phyloP scores from a whole-genome alignment of 2,329 filamentous ascomycete species.

The Hypoxylon sp. region DNA sequence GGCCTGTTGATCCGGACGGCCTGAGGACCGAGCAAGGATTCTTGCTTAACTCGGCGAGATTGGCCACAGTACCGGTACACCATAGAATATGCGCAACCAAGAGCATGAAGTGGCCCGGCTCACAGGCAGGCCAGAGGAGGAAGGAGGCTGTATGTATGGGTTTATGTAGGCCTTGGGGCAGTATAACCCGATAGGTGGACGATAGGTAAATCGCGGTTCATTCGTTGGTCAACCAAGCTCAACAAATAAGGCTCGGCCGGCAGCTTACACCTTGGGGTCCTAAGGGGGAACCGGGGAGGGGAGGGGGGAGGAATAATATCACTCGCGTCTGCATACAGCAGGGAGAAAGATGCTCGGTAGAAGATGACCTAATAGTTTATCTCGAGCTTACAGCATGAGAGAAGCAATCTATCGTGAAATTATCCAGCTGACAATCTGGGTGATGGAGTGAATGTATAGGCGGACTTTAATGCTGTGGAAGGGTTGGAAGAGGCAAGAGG shows the following conservation, averaged over 20 bases:
- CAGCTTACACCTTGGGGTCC: slow-evolving; percentile 44
- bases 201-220: slow-evolving; percentile 32
- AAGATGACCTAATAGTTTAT: slow-evolving; percentile 24
- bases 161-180: slow-evolving; percentile 22
- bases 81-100: slow-evolving; percentile 23
- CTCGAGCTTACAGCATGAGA: slow-evolving; percentile 30
- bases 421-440: slow-evolving; percentile 15
- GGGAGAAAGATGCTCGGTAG: slow-evolving; percentile 9
- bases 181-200: slow-evolving; percentile 28
- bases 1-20: slow-evolving; percentile 48
- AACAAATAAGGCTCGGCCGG: slow-evolving; percentile 34
- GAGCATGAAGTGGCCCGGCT: slow-evolving; percentile 25
- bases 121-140: slow-evolving; percentile 18
- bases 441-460: slow-evolving; percentile 11
- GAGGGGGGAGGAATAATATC: slow-evolving; percentile 13
- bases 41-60: slow-evolving; percentile 35
- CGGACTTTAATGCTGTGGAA: slow-evolving; percentile 21
- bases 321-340: slow-evolving; percentile 33
- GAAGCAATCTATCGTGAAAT: slow-evolving; percentile 21
- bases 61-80: slow-evolving; percentile 32
- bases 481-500: slow-evolving; percentile 11
- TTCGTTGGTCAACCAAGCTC: slow-evolving; percentile 35
- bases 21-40: slow-evolving; percentile 44
- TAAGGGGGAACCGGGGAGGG: slow-evolving; percentile 25
- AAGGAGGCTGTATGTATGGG: slow-evolving; percentile 10